Evolutionary conservation across 495 filamentous ascomycete genomes (phyloP), one percentile per base, ranked within the genome.

Genomic region (Penicillium manginii): DNA sequence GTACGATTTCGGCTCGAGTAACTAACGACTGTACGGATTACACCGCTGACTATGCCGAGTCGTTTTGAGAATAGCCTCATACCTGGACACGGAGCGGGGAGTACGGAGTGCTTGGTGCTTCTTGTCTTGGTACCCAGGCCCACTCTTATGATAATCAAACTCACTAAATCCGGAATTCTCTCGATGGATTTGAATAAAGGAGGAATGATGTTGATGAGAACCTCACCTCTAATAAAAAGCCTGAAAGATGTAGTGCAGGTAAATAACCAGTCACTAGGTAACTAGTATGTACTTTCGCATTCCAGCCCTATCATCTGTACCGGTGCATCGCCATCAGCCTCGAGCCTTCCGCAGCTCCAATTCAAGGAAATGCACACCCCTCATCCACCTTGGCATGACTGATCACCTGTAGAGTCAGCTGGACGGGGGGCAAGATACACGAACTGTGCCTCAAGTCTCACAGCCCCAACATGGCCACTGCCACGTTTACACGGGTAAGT

Each of bases 401-500:
- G 40, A 18, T 43, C 40, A 17, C n/a, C 15, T 26, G 22, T 26
- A 17, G 10, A 5, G 45, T 26, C 18, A 47, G 45, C 45, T 47
- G 45, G 15, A 2, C 0, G n/a, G 6, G 6, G 19, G n/a, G 40
- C 18, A 12, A 45, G 18, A 45, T 37, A 37, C 12, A 14, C 4
- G 12, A 37, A 37, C 15, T 29, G 6, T 29, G 26, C 26, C 26
- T 8, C 26, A 39, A 39, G 12, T n/a, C 4, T 39, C 35, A 39
- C 35, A 39, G 35, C 50, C 57, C 46, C 57, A 18, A 52, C 19
- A 23, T 47, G 26, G 45, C 56, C 59, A 46, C 47, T 56, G 53
- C 59, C 59, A 62, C 60, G 60, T 62, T 62, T 45, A 35, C 55
- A 33, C 22, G 52, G 40, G 26, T 18, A 52, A 52, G 19, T 32